A percentile compares a stretch with the other conserved stretches of the same genome.
phyloP scores from a whole-genome alignment of 805 yeast species.

The Saturnispora bothae region DNA sequence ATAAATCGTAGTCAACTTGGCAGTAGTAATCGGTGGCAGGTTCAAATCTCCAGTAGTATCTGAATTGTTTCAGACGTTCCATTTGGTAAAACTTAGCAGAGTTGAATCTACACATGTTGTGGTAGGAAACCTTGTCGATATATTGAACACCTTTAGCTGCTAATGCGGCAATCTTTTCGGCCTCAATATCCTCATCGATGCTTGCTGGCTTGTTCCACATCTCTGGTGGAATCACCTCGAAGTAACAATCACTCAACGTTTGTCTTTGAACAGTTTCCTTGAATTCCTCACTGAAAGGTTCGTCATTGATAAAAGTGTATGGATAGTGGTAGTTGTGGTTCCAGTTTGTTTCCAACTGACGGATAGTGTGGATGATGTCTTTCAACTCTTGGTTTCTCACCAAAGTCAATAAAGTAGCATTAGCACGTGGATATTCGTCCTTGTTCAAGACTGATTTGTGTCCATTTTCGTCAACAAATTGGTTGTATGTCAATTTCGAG shows the following conservation, averaged over 20 bases:
- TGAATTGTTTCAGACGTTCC: conserved; percentile 48
- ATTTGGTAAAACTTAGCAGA: conserved; percentile 56
- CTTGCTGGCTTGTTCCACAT: conserved; percentile 40
- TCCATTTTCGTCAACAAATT: conserved; percentile 21
- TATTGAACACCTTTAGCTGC: conserved; percentile 41
- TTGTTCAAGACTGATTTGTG: conserved; percentile 18
- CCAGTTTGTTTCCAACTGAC: conserved; percentile 57
- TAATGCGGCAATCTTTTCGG: conserved; percentile 30
- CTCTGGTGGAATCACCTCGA: conserved; percentile 42
- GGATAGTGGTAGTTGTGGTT: conserved; percentile 75
- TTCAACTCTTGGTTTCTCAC: conserved; percentile 63
- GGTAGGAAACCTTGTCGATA: conserved; percentile 54
- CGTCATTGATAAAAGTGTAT: conserved; percentile 89
- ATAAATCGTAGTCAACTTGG: conserved; percentile 64
- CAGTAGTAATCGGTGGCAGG: conserved; percentile 64
- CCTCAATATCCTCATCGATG: conserved; percentile 32
- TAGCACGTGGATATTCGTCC: conserved; percentile 36
- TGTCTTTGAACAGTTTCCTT: conserved; percentile 39
- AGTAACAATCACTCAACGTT: conserved; percentile 35
- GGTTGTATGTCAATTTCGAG: conserved; percentile 25
- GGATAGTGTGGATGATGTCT: conserved; percentile 44
- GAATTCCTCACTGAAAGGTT: conserved; percentile 69
- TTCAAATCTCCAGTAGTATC: conserved; percentile 76
- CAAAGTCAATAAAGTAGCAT: conserved; percentile 66
- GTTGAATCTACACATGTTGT: conserved; percentile 78